Percentiles rank a stretch among this genome's conserved stretches.
Conservation (phyloP, 352 stramenopile genomes). For the Aphanomyces euteiches region DNA sequence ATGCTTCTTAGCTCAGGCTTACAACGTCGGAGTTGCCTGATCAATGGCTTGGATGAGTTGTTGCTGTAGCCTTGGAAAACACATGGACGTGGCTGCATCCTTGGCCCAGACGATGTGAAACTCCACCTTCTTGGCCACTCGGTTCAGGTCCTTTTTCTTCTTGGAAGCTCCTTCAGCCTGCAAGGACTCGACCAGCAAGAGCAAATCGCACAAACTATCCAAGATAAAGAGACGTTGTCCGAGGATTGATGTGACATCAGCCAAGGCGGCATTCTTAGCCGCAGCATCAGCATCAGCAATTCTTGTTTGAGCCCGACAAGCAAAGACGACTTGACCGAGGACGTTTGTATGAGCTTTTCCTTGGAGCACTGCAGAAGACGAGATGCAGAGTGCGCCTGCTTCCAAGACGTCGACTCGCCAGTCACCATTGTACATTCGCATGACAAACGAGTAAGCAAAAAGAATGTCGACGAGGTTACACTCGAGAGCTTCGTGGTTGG, state of each 20-base stretch:
- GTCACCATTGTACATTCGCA: slow-evolving; percentile 76
- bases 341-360: slow-evolving; percentile 47
- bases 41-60: neutral
- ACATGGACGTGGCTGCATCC: neutral
- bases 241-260: slow-evolving; percentile 47
- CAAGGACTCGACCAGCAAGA: slow-evolving; percentile 35
- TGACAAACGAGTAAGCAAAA: slow-evolving; percentile 62
- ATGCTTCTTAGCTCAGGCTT: no score
- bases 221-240: slow-evolving; percentile 49
- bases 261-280: slow-evolving; percentile 33
- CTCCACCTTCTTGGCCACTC: slow-evolving; percentile 48
- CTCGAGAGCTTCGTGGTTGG: slow-evolving; percentile 32
- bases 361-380: slow-evolving; percentile 48
- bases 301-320: neutral
- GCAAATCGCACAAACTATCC: slow-evolving; percentile 58
- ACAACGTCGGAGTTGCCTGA: neutral
- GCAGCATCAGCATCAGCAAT: slow-evolving; percentile 35
- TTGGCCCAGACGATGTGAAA: slow-evolving; percentile 57
- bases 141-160: neutral
- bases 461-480: slow-evolving; percentile 68
- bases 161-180: neutral
- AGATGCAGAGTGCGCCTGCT: slow-evolving; percentile 45
- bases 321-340: slow-evolving; percentile 41
- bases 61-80: neutral
- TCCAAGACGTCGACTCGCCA: slow-evolving; percentile 56